Evolutionary conservation across 1,139 yeast species (phyloP).

Genomic region (Sugiyamaella neomexicana): DNA sequence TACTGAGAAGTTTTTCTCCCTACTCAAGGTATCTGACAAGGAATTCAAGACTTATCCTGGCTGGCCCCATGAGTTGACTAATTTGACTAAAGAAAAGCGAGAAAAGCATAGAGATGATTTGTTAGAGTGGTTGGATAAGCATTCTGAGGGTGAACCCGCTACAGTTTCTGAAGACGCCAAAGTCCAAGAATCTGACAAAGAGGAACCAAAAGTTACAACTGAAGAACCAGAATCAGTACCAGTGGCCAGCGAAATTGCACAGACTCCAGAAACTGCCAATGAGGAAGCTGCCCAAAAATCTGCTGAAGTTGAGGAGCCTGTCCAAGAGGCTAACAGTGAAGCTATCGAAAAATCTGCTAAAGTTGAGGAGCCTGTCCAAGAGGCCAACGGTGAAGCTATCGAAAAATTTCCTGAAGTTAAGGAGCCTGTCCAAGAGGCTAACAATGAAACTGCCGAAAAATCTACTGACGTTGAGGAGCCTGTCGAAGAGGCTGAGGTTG

Average conservation of each 20-base stretch:
- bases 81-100: constrained; percentile 47
- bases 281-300: constrained; percentile 7
- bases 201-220: background rate
- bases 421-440: background rate
- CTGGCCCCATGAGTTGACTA: constrained; percentile 41
- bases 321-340: background rate
- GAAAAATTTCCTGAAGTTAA: too few species aligned
- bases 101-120: constrained; percentile 42
- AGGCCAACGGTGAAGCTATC: too few species aligned
- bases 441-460: background rate
- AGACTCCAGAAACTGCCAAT: constrained; percentile 3
- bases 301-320: background rate
- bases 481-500: constrained; percentile 6
- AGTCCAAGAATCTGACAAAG: too few species aligned
- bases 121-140: constrained; percentile 44
- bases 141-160: background rate
- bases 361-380: background rate
- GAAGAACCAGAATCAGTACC: background rate
- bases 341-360: too few species aligned
- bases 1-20: constrained; percentile 49
- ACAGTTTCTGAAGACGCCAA: too few species aligned
- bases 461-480: constrained; percentile 13
- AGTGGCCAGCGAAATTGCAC: constrained; percentile 5
- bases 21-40: constrained; percentile 42
- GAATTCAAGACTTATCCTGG: constrained; percentile 41